Conservation (phyloP, 2,329 filamentous ascomycete species). For the Hortaea werneckii region DNA sequence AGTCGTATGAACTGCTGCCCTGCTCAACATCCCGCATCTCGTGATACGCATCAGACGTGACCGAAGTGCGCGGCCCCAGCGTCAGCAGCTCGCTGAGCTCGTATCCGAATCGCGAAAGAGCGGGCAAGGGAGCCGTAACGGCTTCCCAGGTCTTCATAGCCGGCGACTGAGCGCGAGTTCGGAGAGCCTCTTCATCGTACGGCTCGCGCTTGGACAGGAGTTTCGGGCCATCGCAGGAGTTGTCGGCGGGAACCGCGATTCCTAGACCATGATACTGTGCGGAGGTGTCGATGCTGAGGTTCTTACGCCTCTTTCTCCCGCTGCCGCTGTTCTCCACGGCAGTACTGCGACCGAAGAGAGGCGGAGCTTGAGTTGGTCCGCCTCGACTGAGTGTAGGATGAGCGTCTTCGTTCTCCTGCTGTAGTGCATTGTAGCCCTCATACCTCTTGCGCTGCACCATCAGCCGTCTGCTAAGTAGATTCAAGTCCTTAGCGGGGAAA, state of each 20-base stretch:
- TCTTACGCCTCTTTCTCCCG: slow-evolving; percentile 1
- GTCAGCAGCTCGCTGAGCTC: neutral
- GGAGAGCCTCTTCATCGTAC: slow-evolving; percentile 5
- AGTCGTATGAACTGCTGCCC: too few species aligned
- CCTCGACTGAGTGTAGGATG: too few species aligned
- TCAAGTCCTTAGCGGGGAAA: slow-evolving; percentile 8
- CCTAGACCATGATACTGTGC: slow-evolving; percentile 8
- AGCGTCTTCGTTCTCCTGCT: neutral
- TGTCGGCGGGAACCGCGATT: slow-evolving; percentile 6
- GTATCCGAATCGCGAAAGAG: neutral
- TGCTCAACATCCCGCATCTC: too few species aligned
- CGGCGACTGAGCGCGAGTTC: neutral
- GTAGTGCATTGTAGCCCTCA: neutral
- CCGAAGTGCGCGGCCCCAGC: neutral
- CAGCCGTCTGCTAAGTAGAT: neutral
- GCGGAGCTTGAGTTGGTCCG: too few species aligned
- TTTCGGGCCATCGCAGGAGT: neutral
- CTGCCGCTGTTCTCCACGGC: neutral
- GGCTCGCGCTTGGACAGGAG: neutral
- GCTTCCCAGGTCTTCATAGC: slow-evolving; percentile 3
- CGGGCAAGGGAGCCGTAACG: slow-evolving; percentile 6
- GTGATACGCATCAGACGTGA: too few species aligned
- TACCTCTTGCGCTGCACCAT: neutral
- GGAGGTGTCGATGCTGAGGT: slow-evolving; percentile 10
- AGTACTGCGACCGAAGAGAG: neutral